Evolutionary conservation across 306 rosid genomes (phyloP).

Genomic region (Prunus davidiana): DNA sequence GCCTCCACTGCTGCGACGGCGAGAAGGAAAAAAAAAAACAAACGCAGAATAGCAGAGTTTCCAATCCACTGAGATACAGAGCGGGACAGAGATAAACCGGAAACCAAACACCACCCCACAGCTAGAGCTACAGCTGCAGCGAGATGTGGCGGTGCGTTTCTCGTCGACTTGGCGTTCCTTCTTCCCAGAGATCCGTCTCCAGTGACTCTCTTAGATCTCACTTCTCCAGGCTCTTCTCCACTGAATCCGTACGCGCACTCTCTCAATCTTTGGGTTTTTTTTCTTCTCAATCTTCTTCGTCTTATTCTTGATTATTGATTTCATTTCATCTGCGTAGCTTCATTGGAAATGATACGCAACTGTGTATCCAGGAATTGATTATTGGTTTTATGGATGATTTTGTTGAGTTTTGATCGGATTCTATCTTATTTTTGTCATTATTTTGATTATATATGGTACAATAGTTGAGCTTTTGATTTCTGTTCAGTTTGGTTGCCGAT

Average conservation of each 20-base stretch:
- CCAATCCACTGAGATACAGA: neutral
- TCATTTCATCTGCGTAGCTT: neutral
- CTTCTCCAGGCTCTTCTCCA: slow-evolving; percentile 67
- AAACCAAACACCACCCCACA: neutral
- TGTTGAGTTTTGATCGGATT: neutral
- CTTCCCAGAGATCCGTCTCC: slow-evolving; percentile 42
- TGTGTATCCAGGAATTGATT: neutral
- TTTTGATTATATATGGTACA: neutral
- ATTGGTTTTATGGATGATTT: neutral
- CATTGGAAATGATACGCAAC: neutral
- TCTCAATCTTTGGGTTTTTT: slow-evolving; percentile 13
- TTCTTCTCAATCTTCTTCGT: neutral
- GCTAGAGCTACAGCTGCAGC: neutral
- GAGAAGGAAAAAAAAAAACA: neutral
- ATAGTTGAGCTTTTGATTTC: neutral
- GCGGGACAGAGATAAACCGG: neutral
- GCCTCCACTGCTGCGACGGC: slow-evolving; percentile 22
- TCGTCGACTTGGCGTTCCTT: slow-evolving; percentile 56
- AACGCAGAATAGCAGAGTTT: neutral
- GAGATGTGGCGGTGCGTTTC: slow-evolving; percentile 94
- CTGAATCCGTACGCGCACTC: slow-evolving; percentile 43
- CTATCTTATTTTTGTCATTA: neutral
- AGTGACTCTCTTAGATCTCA: slow-evolving; percentile 56
- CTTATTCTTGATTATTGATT: neutral
- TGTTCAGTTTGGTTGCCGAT: slow-evolving; percentile 3